Evolutionary conservation across 768 basidiomycete species (phyloP).

Genomic region (Boletus tylopilopsis): DNA sequence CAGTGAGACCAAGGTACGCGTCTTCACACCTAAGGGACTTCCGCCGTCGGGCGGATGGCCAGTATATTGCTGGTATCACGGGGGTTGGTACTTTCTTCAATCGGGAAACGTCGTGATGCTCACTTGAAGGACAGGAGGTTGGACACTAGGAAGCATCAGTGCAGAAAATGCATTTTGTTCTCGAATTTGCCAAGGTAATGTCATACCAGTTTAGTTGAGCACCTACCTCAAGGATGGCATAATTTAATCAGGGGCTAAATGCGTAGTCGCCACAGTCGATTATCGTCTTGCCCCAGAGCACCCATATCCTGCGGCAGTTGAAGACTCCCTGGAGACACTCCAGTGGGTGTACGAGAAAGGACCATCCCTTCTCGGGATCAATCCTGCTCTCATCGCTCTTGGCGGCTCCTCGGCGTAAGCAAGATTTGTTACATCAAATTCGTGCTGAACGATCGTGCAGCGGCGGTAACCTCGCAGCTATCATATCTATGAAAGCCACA

Average conservation of each 20-base stretch:
- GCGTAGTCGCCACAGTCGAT: slow-evolving; percentile 34
- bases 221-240: neutral
- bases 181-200: slow-evolving; percentile 26
- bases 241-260: slow-evolving; percentile 21
- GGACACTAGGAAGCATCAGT: slow-evolving; percentile 67
- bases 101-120: neutral
- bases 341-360: slow-evolving; percentile 39
- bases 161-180: slow-evolving; percentile 57
- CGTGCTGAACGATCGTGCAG: slow-evolving; percentile 33
- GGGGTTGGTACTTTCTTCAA: slow-evolving; percentile 40
- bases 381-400: slow-evolving; percentile 54
- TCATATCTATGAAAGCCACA: slow-evolving; percentile 63
- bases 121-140: slow-evolving; percentile 49
- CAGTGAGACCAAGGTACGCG: slow-evolving; percentile 51
- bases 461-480: slow-evolving; percentile 69
- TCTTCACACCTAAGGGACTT: slow-evolving; percentile 54
- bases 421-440: neutral
- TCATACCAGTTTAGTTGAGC: neutral
- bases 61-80: slow-evolving; percentile 70
- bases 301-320: slow-evolving; percentile 33
- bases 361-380: slow-evolving; percentile 41
- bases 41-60: slow-evolving; percentile 62
- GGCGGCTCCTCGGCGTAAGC: slow-evolving; percentile 70
- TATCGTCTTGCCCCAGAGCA: slow-evolving; percentile 34
- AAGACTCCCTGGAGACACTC: slow-evolving; percentile 35